Percentiles rank a stretch among this genome's conserved stretches.
phyloP scores from a whole-genome alignment of 441 rosid species.

The Aquilaria agallochum region DNA sequence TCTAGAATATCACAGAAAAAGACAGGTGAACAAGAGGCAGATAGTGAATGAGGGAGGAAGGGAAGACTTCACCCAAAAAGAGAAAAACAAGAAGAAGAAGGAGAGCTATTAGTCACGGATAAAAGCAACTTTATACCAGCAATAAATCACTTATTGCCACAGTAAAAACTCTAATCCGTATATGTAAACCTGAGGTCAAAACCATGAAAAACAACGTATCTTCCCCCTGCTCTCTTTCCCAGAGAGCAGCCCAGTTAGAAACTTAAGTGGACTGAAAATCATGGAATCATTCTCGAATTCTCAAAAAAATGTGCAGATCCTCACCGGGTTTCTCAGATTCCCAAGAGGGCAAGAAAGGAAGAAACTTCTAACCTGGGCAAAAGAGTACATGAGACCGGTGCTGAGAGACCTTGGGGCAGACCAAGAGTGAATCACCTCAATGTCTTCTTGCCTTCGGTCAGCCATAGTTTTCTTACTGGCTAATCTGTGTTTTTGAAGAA shows the following conservation, averaged over 20 bases:
- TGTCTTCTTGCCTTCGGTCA: slow-evolving; percentile 19
- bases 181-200: too few relatives aligned
- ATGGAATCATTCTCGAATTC: too few relatives aligned
- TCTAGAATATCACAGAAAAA: slow-evolving; percentile 28
- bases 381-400: slow-evolving; percentile 81
- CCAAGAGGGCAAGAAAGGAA: not conserved
- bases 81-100: not conserved
- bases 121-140: too few relatives aligned
- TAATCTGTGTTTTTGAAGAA: too few relatives aligned
- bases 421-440: slow-evolving; percentile 79
- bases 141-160: too few relatives aligned
- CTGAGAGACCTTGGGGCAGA: slow-evolving; percentile 93
- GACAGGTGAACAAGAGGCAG: not conserved
- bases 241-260: too few relatives aligned
- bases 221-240: too few relatives aligned
- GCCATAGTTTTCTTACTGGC: slow-evolving; percentile 6
- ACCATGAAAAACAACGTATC: too few relatives aligned
- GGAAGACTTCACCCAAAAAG: not conserved
- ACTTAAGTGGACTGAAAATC: too few relatives aligned
- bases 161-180: too few relatives aligned
- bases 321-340: slow-evolving; percentile 2
- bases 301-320: too few relatives aligned
- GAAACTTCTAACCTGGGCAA: slow-evolving; percentile 53
- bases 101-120: too few relatives aligned
- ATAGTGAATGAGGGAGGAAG: not conserved